A percentile compares a stretch with the other conserved stretches of the same genome.
Evolutionary conservation across 352 stramenopile species (phyloP).

Genomic region (Pythium sp.): DNA sequence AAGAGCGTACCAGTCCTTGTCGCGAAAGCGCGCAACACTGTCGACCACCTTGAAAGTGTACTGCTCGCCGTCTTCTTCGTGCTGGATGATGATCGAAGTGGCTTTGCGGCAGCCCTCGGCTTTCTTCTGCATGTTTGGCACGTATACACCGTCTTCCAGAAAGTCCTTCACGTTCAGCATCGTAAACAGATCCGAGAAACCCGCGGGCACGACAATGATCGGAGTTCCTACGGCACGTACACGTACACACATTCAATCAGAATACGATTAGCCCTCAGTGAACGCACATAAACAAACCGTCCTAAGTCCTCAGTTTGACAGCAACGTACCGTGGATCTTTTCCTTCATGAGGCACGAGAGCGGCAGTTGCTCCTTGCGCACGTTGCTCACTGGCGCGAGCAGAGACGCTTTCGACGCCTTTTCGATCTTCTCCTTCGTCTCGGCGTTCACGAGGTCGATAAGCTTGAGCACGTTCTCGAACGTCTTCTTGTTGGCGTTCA

Average conservation of each 20-base stretch:
- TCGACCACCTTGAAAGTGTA: conserved; percentile 90
- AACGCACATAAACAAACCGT: background rate
- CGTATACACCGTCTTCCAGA: conserved; percentile 76
- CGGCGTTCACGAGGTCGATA: conserved; percentile 75
- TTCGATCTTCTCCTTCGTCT: conserved; percentile 87
- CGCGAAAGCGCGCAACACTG: conserved; percentile 77
- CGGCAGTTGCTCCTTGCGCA: conserved; percentile 64
- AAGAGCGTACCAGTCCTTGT: conserved; percentile 80
- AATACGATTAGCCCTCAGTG: background rate
- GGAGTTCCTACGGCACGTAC: conserved; percentile 46
- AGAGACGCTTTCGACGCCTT: conserved; percentile 73
- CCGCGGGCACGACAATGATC: conserved; percentile 90
- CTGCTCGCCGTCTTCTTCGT: conserved; percentile 75
- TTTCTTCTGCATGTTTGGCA: conserved; percentile 87
- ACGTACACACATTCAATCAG: background rate
- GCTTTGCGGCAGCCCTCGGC: conserved; percentile 73
- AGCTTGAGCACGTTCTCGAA: conserved; percentile 84
- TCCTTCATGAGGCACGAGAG: conserved; percentile 68
- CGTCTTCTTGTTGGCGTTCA: conserved; percentile 76
- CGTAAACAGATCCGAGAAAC: conserved; percentile 85
- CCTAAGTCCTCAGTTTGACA: background rate
- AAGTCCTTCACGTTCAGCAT: conserved; percentile 90
- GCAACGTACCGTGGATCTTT: conserved; percentile 57
- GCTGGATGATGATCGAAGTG: conserved; percentile 77
- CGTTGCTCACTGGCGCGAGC: conserved; percentile 33